Base-by-base conservation (phyloP, 164 flowering plant species). In the Hamamelis virginiana region DNA sequence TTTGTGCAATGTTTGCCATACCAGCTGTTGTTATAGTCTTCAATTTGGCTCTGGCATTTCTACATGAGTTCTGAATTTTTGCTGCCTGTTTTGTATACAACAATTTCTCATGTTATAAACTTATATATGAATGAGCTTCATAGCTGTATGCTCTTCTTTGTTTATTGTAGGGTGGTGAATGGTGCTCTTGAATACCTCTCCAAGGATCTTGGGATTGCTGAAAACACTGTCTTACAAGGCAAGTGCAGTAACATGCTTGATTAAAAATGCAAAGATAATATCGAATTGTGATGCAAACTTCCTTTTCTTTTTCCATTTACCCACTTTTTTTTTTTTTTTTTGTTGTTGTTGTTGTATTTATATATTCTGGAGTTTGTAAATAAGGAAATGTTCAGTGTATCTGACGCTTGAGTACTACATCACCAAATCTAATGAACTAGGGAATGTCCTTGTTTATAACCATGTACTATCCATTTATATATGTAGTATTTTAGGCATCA, bases 151-250 rank as follows among this genome's bases (percentile, higher is more conserved):
- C 53, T 65, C 21, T 60, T 22, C 25, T 44, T 69, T 50, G 13
- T 58, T 61, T 60, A n/a, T 28, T 75, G 76, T 85, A 96, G 99
- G 82, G 99, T 96, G 74, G 98, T 96, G 62, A 96, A 96, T 84
- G 99, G 99, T 63, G 96, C 99, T 59, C 91, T 96, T 64, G 95
- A 93, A 71, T 96, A 91, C 81, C 96, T 96, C 21, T 69, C 99
- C 14, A 87, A 80, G 81, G 99, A 96, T 83, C 97, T 96, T 60
- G 98, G 92, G 43, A 93, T 96, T 77, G 80, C 83, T 72, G 92
- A 90, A 69, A 90, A 89, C 72, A 69, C 92, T 64, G 98, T 89
- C 8, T 45, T 87, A 66, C 97, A 96, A 87, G 99, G 99, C 77
- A 86, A 81, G 89, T 83, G 1, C 43, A 21, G 13, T 62, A 18